Percentiles rank a stretch among this genome's conserved stretches.
Conservation (phyloP, 192 early-diverging fungal species). For the Rhizophagus clarus region DNA sequence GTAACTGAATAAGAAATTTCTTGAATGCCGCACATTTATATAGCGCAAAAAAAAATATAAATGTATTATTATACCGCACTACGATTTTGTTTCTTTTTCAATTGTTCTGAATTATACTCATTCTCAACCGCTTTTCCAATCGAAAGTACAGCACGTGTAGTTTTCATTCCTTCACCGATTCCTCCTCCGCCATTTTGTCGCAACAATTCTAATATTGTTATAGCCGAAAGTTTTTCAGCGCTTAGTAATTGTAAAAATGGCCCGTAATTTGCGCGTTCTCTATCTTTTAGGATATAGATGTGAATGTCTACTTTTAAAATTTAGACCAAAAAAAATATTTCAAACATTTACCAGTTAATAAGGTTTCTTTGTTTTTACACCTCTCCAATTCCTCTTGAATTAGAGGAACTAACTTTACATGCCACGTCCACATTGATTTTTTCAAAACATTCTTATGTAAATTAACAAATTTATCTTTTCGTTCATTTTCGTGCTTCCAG, state of each 20-base stretch:
- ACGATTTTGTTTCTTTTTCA: constrained; percentile 68
- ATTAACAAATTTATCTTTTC: constrained; percentile 57
- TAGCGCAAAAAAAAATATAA: not conserved
- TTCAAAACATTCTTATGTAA: constrained; percentile 59
- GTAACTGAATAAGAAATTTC: not conserved
- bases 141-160: constrained; percentile 53
- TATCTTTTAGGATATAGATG: constrained; percentile 25
- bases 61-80: constrained; percentile 48
- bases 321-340: not conserved
- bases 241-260: constrained; percentile 67
- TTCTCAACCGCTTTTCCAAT: constrained; percentile 80
- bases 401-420: constrained; percentile 63
- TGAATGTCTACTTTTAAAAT: constrained; percentile 1
- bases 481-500: constrained; percentile 54
- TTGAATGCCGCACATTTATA: not conserved
- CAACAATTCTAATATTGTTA: constrained; percentile 82
- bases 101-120: constrained; percentile 79
- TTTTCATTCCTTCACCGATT: constrained; percentile 57
- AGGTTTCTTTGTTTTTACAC: constrained; percentile 42
- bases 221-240: constrained; percentile 76
- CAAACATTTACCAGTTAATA: not conserved
- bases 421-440: constrained; percentile 72
- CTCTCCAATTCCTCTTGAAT: constrained; percentile 71
- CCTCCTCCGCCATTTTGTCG: constrained; percentile 58
- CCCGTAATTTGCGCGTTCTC: constrained; percentile 58